Evolutionary conservation across 805 yeast genomes (phyloP), one percentile per base, ranked within the genome.

Genomic region (Candida succiphila): DNA sequence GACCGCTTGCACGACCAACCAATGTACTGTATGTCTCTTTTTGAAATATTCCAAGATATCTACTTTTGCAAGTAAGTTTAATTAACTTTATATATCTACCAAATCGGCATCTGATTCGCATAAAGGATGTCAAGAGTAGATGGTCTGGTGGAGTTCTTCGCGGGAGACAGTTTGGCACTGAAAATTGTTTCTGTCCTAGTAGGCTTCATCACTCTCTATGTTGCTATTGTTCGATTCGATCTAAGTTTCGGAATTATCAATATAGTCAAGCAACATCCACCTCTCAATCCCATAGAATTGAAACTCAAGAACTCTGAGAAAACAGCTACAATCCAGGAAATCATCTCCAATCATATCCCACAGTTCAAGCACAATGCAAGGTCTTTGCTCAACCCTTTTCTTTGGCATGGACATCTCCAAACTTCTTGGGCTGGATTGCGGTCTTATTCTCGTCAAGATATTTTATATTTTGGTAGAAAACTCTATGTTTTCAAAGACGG

Each of bases 391-490:
- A 69, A 74, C 40, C 92, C 92, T 7, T 55, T 69, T 3, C 52
- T 80, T 20, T 73, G 5, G 9, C 75, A 75, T 38, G 95, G 95
- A 17, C 69, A 79, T 36, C 56, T 84, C 19, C 96, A 88, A 55
- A 86, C 95, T 2, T 49, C 80, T 51, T 77, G 73, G 48, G 73
- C 88, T 30, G 70, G 78, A 2, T 55, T 65, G 17, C 71, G 74
- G 25, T 66, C 67, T 36, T 68, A 69, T 37, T 61, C 72, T n/a
- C 58, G 61, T 27, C 54, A 55, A 20, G 79, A 78, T 44, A 45
- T 59, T 28, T 70, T 83, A 2, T 74, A 74, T 52, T 88, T 86
- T 43, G 94, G 94, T 2, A 67, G 96, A 45, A 73, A 81, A 44
- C 48, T 80, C 8, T 60, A 75, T 29, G 54, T 53, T 24, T 70